phyloP scores from a whole-genome alignment of 2,329 filamentous ascomycete genomes.

The Sodiomyces alkalinus region DNA sequence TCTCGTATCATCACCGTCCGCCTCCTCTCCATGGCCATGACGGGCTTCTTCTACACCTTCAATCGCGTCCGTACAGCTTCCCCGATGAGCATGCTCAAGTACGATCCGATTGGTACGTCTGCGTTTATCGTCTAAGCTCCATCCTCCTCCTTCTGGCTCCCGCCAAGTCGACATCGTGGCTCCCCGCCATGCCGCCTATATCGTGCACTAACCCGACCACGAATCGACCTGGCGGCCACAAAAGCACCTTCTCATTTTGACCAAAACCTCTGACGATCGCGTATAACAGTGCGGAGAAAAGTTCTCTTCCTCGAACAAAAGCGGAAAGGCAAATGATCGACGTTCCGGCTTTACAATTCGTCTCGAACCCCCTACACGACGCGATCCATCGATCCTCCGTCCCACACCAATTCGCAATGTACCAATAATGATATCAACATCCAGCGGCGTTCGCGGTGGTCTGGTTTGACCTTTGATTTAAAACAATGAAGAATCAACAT shows the following conservation, averaged over 20 bases:
- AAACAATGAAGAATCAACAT: too few species aligned
- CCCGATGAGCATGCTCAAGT: constrained; percentile 95
- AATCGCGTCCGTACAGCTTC: constrained; percentile 64
- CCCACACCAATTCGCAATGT: constrained; percentile 6
- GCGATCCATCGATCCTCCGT: too few species aligned
- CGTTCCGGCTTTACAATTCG: background rate
- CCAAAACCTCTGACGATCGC: too few species aligned
- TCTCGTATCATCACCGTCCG: constrained; percentile 86
- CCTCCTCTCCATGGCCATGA: constrained; percentile 96
- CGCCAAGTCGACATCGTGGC: too few species aligned
- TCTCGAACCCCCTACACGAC: too few species aligned
- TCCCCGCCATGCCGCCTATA: too few species aligned
- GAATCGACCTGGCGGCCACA: too few species aligned
- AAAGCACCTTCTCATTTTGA: too few species aligned
- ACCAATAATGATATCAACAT: constrained; percentile 8
- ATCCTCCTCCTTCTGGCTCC: background rate
- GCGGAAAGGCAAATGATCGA: constrained; percentile 46
- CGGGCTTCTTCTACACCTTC: constrained; percentile 91
- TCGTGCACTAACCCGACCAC: too few species aligned
- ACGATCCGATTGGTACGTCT: constrained; percentile 79
- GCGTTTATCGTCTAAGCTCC: background rate
- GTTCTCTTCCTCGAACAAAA: constrained; percentile 93
- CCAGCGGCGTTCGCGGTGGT: constrained; percentile 7
- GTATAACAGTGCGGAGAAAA: constrained; percentile 70
- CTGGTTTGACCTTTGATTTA: too few species aligned